A percentile compares a stretch with the other conserved stretches of the same genome.
Evolutionary conservation across 805 yeast genomes (phyloP).

Genomic region (Saccharomycopsis olivae): DNA sequence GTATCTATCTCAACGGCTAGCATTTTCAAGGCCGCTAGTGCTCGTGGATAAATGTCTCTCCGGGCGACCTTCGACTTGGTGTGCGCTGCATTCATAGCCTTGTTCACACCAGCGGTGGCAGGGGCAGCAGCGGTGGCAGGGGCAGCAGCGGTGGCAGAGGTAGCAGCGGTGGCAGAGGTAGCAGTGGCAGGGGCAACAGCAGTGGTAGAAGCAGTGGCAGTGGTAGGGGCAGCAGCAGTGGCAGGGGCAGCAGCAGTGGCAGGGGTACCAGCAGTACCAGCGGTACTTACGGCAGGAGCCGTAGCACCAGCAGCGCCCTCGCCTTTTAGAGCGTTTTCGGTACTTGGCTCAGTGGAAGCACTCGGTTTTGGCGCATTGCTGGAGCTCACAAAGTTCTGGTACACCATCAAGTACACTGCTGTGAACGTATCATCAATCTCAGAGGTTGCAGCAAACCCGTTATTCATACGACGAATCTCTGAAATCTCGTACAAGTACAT

Average conservation of each 20-base stretch:
- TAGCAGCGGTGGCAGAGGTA: neutral
- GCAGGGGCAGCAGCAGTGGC: neutral
- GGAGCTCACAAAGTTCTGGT: conserved; percentile 18
- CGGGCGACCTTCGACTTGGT: conserved; percentile 36
- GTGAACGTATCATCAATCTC: conserved; percentile 63
- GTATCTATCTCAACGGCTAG: conserved; percentile 15
- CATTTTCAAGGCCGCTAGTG: conserved; percentile 17
- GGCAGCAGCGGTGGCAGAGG: neutral
- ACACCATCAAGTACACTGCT: conserved; percentile 46
- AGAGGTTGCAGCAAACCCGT: conserved; percentile 74
- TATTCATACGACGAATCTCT: conserved; percentile 61
- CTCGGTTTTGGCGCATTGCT: too few relatives aligned
- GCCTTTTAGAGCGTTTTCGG: too few relatives aligned
- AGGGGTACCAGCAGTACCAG: neutral
- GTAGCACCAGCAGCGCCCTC: too few relatives aligned
- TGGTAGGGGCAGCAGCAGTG: neutral
- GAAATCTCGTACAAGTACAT: conserved; percentile 39
- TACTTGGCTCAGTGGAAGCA: too few relatives aligned
- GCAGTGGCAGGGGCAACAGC: neutral
- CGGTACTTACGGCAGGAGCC: neutral
- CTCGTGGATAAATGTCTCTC: conserved; percentile 34
- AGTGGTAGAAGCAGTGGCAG: neutral
- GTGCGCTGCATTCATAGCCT: too few relatives aligned
- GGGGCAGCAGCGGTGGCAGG: too few relatives aligned
- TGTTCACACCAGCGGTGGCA: too few relatives aligned